Evolutionary conservation across 192 early-diverging fungal genomes (phyloP), one percentile per base, ranked within the genome.

Genomic region (Piromyces finnis): DNA sequence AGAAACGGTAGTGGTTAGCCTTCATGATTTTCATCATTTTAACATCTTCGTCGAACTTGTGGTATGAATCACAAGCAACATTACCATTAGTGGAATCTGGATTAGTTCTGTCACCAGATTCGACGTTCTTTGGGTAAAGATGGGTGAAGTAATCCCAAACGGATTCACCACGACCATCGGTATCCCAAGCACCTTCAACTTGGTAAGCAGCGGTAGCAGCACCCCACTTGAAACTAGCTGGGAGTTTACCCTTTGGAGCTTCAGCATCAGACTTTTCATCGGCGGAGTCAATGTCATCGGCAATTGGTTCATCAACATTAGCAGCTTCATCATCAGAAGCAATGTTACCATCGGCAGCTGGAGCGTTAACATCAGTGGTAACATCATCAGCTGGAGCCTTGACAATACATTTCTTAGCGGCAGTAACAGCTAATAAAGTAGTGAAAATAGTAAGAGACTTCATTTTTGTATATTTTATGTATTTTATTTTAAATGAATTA

Each of bases 131-230:
- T 30, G 30, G 30, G 7, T 36, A 30, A 22, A 78, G 30, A 16
- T 30, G 77, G 22, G 84, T 79, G 29, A 79, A 86, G 3, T 78
- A 30, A 81, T 88, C 87, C 87, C 87, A 88, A 41, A 88, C 81
- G 12, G 87, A 81, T 16, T 78, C 78, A 37, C 84, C 87, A 39
- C 82, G 81, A n/a, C 88, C 86, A 79, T 81, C 86, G n/a, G 18
- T 88, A 51, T 89, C 80, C 26, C 80, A 80, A 18, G 41, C 83
- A 78, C 88, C 86, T 85, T 87, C 86, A 37, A 88, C 82, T 68
- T 87, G 86, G 79, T 82, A 84, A 29, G 86, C 80, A 15, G 86
- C 79, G 27, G 88, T 86, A 77, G 84, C 83, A 27, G 28, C 29
- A n/a, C 77, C 79, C 29, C 79, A 83, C 18, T 78, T 22, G 30